Base-by-base conservation (phyloP, 2,329 filamentous ascomycete genomes). In the Colletotrichum orchidophilum region DNA sequence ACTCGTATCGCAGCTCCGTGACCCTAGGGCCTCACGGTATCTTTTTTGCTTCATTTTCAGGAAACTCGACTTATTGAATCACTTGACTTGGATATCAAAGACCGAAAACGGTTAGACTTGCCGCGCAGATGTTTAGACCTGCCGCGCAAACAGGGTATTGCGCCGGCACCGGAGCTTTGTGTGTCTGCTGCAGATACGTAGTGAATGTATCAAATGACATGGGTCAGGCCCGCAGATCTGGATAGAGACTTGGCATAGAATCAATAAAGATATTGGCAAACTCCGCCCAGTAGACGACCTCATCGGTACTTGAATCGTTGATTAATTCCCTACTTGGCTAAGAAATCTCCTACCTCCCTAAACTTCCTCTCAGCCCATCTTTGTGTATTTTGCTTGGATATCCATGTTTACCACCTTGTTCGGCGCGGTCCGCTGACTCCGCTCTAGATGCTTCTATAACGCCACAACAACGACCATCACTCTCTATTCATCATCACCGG, bases 401-500 rank as follows among this genome's bases (percentile, higher is more conserved):
- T 46, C n/a, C 39, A n/a, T 46, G 39, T 46, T 46, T n/a, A 46
- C 39, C 39, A 46, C 33, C 33, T 35, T 18, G 39, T 9, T 18
- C 18, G 18, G 18, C 39, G n/a, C n/a, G n/a, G n/a, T n/a, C n/a
- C n/a, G n/a, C n/a, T n/a, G n/a, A n/a, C n/a, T n/a, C 15, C 18
- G 11, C 39, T n/a, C 39, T 46, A n/a, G 7, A n/a, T 18, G 39
- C 15, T 26, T 27, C 26, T 53, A 8, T 53, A 53, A 26, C 39
- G 4, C 15, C 26, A 26, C 50, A 15, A 18, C 15, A 4, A 26
- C 11, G 12, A n/a, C 3, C 53, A 15, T 33, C 39, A 63, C 31
- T 71, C 68, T 26, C 58, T 68, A 42, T 71, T 71, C 64, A 70
- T 70, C 67, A 71, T 71, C 12, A 66, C 49, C 12, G 68, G 68